A percentile compares a stretch with the other conserved stretches of the same genome.
phyloP scores from a whole-genome alignment of 140 eudicot genomes.

The Oenanthe javanica region DNA sequence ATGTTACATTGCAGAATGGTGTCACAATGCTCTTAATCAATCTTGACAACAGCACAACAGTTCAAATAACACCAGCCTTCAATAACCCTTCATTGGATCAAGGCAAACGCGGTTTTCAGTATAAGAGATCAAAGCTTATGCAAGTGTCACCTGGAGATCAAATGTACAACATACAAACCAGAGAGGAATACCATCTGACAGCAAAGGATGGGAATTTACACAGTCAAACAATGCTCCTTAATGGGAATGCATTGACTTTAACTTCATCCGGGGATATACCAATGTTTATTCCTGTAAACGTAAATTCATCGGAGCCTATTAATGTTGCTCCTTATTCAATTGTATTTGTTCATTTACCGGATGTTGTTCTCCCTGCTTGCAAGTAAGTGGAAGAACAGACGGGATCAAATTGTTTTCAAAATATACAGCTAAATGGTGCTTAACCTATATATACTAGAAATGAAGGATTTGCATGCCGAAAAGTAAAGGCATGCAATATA shows the following conservation, averaged over 20 bases:
- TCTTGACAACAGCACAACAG: conserved; percentile 9
- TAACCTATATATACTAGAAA: background rate
- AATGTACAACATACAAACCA: background rate
- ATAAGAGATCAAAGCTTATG: background rate
- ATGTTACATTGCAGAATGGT: background rate
- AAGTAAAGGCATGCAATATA: background rate
- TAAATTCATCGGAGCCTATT: background rate
- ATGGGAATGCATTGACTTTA: background rate
- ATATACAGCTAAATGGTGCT: background rate
- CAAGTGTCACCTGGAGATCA: background rate
- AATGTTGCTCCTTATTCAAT: background rate
- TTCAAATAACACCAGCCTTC: background rate
- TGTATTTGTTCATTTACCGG: conserved; percentile 3
- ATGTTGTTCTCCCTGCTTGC: conserved; percentile 8
- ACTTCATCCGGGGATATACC: conserved; percentile 5
- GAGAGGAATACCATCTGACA: conserved; percentile 9
- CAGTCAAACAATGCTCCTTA: conserved; percentile 4
- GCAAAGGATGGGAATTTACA: conserved; percentile 8
- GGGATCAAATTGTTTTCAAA: background rate
- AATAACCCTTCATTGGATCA: background rate
- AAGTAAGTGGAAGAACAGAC: background rate
- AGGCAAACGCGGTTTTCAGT: background rate
- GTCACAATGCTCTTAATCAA: conserved; percentile 6
- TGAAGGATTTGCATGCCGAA: background rate
- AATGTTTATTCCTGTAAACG: background rate